phyloP scores from a whole-genome alignment of 2,329 filamentous ascomycete species.

The Phoma sp. region DNA sequence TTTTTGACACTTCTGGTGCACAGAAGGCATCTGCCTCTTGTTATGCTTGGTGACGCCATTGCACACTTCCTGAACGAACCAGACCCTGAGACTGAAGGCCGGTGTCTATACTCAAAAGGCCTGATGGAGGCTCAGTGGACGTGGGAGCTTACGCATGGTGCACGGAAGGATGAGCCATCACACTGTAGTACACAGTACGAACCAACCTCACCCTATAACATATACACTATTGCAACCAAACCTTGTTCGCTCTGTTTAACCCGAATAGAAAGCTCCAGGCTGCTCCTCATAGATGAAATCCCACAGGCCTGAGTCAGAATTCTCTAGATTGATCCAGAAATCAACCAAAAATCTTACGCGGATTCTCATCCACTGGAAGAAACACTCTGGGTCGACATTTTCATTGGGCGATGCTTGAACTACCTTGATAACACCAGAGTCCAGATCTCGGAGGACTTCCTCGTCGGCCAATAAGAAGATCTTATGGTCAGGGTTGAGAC shows the following conservation, averaged over 20 bases:
- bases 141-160: not conserved
- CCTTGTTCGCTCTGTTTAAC: not conserved
- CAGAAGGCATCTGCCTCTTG: not conserved
- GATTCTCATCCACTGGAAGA: not conserved
- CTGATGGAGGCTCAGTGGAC: constrained; percentile 3
- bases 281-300: not conserved
- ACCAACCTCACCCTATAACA: too few relatives aligned
- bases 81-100: constrained; percentile 3
- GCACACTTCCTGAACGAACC: constrained; percentile 5
- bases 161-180: too few relatives aligned
- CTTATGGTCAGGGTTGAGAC: not conserved
- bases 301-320: not conserved
- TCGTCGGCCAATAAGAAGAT: not conserved
- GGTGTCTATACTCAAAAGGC: constrained; percentile 2
- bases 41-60: constrained; percentile 4
- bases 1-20: not conserved
- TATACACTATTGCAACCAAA: not conserved
- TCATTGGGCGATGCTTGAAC: constrained; percentile 1
- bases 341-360: not conserved
- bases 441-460: not conserved
- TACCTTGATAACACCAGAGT: not conserved
- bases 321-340: not conserved
- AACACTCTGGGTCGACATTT: not conserved
- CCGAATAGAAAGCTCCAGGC: not conserved
- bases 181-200: too few relatives aligned